A percentile compares a stretch with the other conserved stretches of the same genome.
Conservation (phyloP, 805 yeast species). For the Myxozyma nipponensis region DNA sequence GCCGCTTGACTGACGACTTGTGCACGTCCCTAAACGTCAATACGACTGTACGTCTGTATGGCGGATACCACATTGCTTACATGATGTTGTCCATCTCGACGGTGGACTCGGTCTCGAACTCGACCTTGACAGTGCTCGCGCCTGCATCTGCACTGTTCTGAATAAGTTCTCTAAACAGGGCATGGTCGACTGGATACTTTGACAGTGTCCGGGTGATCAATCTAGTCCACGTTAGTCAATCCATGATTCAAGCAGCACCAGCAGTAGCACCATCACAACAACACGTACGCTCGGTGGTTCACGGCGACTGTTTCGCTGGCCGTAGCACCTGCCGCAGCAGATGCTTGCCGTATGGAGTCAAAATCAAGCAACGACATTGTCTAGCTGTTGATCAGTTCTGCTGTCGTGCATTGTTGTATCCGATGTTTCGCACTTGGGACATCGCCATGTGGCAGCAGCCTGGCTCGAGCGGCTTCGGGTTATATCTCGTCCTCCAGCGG, state of each 20-base stretch:
- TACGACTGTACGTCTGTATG: background rate
- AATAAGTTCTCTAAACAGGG: slow-evolving; percentile 40
- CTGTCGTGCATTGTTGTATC: too few relatives aligned
- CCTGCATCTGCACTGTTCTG: slow-evolving; percentile 44
- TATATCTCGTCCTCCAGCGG: too few relatives aligned
- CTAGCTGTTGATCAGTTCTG: too few relatives aligned
- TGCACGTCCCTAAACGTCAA: slow-evolving; percentile 18
- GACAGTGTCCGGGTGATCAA: slow-evolving; percentile 42
- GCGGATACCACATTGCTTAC: slow-evolving; percentile 4
- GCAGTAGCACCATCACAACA: background rate
- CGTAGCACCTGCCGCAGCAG: slow-evolving; percentile 10
- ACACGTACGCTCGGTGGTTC: slow-evolving; percentile 38
- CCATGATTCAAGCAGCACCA: background rate
- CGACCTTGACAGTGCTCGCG: slow-evolving; percentile 37
- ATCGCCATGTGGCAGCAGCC: too few relatives aligned
- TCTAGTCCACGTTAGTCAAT: too few relatives aligned
- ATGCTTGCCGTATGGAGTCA: slow-evolving; percentile 17
- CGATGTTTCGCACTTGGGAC: too few relatives aligned
- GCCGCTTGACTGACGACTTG: slow-evolving; percentile 30
- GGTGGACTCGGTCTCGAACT: slow-evolving; percentile 29
- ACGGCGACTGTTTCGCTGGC: slow-evolving; percentile 37
- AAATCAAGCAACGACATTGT: slow-evolving; percentile 12
- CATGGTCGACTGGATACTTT: slow-evolving; percentile 44
- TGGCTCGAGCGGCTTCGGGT: background rate
- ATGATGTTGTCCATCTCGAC: slow-evolving; percentile 15